Evolutionary conservation across 139 green algal genomes (phyloP).

Genomic region (Coelastrella sp.): DNA sequence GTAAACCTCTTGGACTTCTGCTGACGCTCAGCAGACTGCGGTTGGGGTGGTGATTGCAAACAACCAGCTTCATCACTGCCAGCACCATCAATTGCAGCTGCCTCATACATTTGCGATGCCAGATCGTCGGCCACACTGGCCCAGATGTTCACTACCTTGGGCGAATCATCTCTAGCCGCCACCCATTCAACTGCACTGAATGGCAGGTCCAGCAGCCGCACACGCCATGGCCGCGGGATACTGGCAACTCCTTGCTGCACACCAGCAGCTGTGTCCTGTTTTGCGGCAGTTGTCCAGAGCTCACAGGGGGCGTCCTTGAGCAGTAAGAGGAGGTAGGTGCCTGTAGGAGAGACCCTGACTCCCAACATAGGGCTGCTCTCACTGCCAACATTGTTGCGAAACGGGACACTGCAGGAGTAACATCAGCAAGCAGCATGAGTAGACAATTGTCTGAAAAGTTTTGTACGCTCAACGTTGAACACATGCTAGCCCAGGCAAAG

Average conservation of each 20-base stretch:
- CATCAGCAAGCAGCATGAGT: too few relatives aligned
- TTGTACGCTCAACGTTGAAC: too few relatives aligned
- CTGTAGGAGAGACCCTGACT: slow-evolving; percentile 72
- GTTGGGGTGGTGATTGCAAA: not conserved
- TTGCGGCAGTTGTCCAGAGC: slow-evolving; percentile 74
- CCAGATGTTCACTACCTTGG: slow-evolving; percentile 27
- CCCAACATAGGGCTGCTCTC: slow-evolving; percentile 71
- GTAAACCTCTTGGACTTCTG: not conserved
- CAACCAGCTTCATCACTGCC: not conserved
- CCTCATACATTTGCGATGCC: not conserved
- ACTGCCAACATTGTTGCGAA: slow-evolving; percentile 34
- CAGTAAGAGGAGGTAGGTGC: slow-evolving; percentile 79
- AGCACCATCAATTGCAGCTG: not conserved
- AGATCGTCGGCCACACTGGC: not conserved
- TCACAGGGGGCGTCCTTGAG: slow-evolving; percentile 78
- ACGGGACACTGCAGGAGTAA: slow-evolving; percentile 49
- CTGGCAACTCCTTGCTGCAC: not conserved
- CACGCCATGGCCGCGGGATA: slow-evolving; percentile 51
- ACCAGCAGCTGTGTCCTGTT: not conserved
- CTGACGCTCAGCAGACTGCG: not conserved
- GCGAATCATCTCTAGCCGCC: slow-evolving; percentile 47
- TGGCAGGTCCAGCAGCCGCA: slow-evolving; percentile 82
- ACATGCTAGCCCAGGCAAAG: too few relatives aligned
- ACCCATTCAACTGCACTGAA: slow-evolving; percentile 88
- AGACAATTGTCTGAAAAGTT: too few relatives aligned